Percentiles rank a stretch among this genome's conserved stretches.
Conservation (phyloP, 208 protist genomes). For the Tritrichomonas musculus region DNA sequence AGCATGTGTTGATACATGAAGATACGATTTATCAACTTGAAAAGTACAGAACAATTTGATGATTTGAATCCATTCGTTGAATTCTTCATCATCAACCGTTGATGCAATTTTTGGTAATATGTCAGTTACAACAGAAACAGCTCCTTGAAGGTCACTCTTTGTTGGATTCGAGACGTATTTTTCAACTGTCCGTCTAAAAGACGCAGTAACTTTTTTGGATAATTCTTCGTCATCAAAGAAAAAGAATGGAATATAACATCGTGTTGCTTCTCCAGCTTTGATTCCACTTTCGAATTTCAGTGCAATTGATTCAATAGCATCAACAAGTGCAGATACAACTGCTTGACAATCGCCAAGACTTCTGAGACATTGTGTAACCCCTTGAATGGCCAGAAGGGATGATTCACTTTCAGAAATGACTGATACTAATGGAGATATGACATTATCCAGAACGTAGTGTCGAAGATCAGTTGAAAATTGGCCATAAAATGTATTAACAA, state of each 20-base stretch:
- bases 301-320: neutral
- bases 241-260: neutral
- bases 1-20: neutral
- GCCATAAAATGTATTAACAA: neutral
- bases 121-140: neutral
- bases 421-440: neutral
- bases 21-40: neutral
- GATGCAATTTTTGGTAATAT: neutral
- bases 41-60: neutral
- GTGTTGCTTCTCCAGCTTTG: neutral
- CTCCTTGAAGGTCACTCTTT: neutral
- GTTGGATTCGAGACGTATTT: neutral
- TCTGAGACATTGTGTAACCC: neutral
- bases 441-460: neutral
- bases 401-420: neutral
- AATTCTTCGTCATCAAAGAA: neutral
- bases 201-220: neutral
- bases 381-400: neutral
- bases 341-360: neutral
- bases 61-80: neutral
- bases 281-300: neutral
- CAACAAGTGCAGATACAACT: neutral
- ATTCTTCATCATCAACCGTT: neutral
- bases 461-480: neutral
- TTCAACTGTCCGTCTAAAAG: neutral